Conservation (phyloP, 208 protist genomes). For the Polymyxa betae region DNA sequence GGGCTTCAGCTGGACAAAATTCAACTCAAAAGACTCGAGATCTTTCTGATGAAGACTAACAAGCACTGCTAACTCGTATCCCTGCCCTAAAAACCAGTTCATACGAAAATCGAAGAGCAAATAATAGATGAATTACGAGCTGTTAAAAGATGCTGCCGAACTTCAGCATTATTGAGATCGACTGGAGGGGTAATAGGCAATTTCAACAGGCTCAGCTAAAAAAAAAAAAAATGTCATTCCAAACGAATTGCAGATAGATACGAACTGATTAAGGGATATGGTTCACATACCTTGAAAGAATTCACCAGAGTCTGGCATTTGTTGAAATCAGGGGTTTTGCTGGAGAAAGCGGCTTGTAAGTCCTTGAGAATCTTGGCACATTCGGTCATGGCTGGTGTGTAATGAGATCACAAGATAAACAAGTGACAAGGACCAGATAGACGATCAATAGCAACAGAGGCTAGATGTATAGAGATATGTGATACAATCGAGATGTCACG, state of each 20-base stretch:
- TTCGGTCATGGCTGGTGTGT: constrained; percentile 7
- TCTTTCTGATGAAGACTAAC: constrained; percentile 1
- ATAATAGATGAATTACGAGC: background rate
- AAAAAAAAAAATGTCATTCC: background rate
- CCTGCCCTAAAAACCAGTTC: background rate
- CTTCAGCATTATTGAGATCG: background rate
- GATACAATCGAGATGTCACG: too few species aligned
- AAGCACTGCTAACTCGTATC: background rate
- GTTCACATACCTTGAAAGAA: background rate
- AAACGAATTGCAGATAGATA: background rate
- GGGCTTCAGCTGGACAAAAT: constrained; percentile 39
- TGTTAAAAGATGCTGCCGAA: constrained; percentile 7
- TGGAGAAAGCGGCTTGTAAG: background rate
- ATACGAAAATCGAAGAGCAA: background rate
- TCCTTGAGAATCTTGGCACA: background rate
- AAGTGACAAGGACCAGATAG: too few species aligned
- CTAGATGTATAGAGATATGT: too few species aligned
- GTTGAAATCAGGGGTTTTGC: background rate
- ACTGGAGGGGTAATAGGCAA: background rate
- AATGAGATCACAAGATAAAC: too few species aligned
- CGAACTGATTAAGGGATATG: too few species aligned
- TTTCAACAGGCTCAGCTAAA: constrained; percentile 33
- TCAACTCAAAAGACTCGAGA: background rate
- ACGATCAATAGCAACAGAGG: too few species aligned
- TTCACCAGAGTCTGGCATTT: background rate